These are phyloP conservation scores for Acorus gramineus DNA, from an alignment of 106 monocot genomes.

Conservation along the genomic window DNA sequence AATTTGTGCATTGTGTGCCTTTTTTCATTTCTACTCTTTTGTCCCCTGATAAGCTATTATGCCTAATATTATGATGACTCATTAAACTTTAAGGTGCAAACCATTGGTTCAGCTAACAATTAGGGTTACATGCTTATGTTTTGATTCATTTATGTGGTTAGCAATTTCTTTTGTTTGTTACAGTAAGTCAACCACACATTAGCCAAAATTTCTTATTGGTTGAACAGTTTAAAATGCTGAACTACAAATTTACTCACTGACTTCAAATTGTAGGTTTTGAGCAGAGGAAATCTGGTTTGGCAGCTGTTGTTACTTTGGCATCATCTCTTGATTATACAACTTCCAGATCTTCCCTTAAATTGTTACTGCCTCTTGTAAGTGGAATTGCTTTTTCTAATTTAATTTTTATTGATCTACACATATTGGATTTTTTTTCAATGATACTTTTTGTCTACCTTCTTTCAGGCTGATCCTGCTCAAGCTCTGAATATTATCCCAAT, in stretches of 20 bases:
- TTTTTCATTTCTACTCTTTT: too few relatives aligned
- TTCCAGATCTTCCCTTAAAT: conserved; percentile 78
- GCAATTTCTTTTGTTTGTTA: too few relatives aligned
- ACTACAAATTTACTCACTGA: neutral
- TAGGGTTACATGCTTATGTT: too few relatives aligned
- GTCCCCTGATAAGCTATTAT: too few relatives aligned
- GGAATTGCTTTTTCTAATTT: conserved; percentile 1
- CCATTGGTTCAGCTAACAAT: too few relatives aligned
- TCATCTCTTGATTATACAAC: conserved; percentile 90
- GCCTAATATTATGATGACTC: too few relatives aligned
- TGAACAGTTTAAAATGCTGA: neutral
- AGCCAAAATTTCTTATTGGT: too few relatives aligned
- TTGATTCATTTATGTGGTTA: too few relatives aligned
- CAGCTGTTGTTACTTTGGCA: conserved; percentile 82
- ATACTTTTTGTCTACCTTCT: neutral
- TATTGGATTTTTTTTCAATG: neutral
- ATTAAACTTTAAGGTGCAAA: too few relatives aligned
- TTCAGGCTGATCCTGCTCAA: conserved; percentile 94
- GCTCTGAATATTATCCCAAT: conserved; percentile 78
- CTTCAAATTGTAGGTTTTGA: conserved; percentile 24
- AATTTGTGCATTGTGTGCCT: too few relatives aligned
- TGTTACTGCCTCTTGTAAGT: conserved; percentile 89
- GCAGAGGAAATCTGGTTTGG: conserved; percentile 46
- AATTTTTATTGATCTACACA: neutral
- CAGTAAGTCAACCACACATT: too few relatives aligned